Percentiles rank a stretch among this genome's conserved stretches.
phyloP scores from a whole-genome alignment of 345 rosid species.

The Arabidopsis arenosa region DNA sequence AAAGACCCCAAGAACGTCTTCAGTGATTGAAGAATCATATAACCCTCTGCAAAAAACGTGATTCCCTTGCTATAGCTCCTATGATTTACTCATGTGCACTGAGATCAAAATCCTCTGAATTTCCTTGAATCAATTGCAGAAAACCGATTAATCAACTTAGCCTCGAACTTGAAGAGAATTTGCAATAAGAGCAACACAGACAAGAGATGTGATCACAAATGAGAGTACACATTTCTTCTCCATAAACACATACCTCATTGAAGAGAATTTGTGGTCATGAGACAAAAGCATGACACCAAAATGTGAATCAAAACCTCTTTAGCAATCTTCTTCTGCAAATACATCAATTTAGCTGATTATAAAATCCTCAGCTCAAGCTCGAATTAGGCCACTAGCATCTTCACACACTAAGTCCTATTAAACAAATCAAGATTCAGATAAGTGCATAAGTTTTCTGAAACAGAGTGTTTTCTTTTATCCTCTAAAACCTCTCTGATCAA shows the following conservation, averaged over 20 bases:
- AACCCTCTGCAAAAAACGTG: too few relatives aligned
- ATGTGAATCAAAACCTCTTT: not conserved
- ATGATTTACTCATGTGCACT: too few relatives aligned
- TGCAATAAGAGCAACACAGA: slow-evolving; percentile 68
- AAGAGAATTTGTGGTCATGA: slow-evolving; percentile 13
- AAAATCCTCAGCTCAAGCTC: not conserved
- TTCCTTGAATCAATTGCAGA: too few relatives aligned
- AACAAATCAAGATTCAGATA: slow-evolving; percentile 23
- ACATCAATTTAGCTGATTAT: not conserved
- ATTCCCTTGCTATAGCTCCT: too few relatives aligned
- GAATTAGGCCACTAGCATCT: not conserved
- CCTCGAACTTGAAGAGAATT: slow-evolving; percentile 41
- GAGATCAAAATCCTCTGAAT: too few relatives aligned
- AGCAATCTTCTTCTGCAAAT: slow-evolving; percentile 8
- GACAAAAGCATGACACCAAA: slow-evolving; percentile 1
- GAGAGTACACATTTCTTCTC: slow-evolving; percentile 90
- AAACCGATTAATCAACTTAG: too few relatives aligned
- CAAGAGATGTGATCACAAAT: slow-evolving; percentile 69
- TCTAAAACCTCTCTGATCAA: not conserved
- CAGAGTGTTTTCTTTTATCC: too few relatives aligned
- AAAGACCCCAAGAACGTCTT: too few relatives aligned
- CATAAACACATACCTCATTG: slow-evolving; percentile 47
- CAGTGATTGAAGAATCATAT: too few relatives aligned
- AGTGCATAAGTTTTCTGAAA: not conserved
- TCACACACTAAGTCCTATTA: slow-evolving; percentile 2